A percentile compares a stretch with the other conserved stretches of the same genome.
Evolutionary conservation across 257 asterid species (phyloP).

Genomic region (Gentiana straminea): DNA sequence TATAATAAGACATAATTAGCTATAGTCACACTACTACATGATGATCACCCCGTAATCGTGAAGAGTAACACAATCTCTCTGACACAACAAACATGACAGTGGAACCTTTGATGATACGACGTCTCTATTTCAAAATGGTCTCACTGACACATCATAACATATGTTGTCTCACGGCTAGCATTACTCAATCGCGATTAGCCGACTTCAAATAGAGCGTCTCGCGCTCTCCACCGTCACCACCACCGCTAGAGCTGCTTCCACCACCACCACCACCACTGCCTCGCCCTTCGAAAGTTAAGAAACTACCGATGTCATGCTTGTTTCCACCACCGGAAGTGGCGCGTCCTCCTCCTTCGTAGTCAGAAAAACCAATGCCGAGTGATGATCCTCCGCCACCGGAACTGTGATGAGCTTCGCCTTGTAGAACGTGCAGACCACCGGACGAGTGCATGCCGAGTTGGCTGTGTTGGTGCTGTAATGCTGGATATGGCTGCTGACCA

Average conservation of each 20-base stretch:
- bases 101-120: no score
- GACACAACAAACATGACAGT: no score
- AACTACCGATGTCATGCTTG: conserved; percentile 51
- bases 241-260: conserved; percentile 19
- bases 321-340: conserved; percentile 26
- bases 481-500: conserved; percentile 59
- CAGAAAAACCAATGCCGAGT: conserved; percentile 41
- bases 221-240: conserved; percentile 34
- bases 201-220: conserved; percentile 59
- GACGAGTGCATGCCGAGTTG: conserved; percentile 64
- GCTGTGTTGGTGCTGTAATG: conserved; percentile 68
- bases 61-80: no score
- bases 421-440: conserved; percentile 61
- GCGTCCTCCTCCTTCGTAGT: conserved; percentile 24
- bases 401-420: conserved; percentile 47
- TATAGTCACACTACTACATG: no score
- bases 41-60: no score
- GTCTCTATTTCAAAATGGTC: no score
- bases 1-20: no score
- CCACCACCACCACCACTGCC: conserved; percentile 13
- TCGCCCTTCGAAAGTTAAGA: conserved; percentile 34
- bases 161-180: no score
- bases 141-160: no score
- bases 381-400: conserved; percentile 21
- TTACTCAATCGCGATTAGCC: conserved; percentile 8